Conservation (phyloP, 805 yeast species). For the Yarrowia porcina region DNA sequence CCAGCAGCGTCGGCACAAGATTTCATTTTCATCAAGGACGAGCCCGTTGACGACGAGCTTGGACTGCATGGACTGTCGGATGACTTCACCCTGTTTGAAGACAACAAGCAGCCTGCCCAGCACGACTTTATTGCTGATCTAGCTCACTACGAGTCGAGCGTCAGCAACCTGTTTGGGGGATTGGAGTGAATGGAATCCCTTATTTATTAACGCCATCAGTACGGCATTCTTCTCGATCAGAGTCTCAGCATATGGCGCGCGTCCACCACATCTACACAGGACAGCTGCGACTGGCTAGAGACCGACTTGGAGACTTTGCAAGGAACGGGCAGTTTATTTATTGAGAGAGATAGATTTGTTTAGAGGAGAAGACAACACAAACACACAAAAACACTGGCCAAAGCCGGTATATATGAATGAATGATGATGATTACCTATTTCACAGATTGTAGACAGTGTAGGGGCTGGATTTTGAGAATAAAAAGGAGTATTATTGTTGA, state of each 20-base stretch:
- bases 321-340: slow-evolving; percentile 26
- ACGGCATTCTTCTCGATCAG: slow-evolving; percentile 18
- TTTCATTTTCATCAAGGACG: slow-evolving; percentile 22
- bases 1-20: slow-evolving; percentile 35
- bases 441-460: no score
- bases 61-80: slow-evolving; percentile 26
- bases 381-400: background rate
- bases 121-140: slow-evolving; percentile 24
- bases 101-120: slow-evolving; percentile 26
- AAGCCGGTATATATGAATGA: slow-evolving; percentile 14
- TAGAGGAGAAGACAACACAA: background rate
- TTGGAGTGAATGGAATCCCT: slow-evolving; percentile 19
- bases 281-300: slow-evolving; percentile 27
- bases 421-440: slow-evolving; percentile 18
- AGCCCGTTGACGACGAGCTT: slow-evolving; percentile 22
- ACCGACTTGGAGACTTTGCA: slow-evolving; percentile 15
- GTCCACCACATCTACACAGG: background rate
- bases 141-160: slow-evolving; percentile 28
- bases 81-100: slow-evolving; percentile 30
- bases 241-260: slow-evolving; percentile 27
- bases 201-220: slow-evolving; percentile 25
- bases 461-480: no score
- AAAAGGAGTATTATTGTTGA: no score
- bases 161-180: slow-evolving; percentile 32
- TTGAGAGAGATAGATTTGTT: slow-evolving; percentile 21